Evolutionary conservation across 768 basidiomycete genomes (phyloP).

Genomic region (Lactarius vividus): DNA sequence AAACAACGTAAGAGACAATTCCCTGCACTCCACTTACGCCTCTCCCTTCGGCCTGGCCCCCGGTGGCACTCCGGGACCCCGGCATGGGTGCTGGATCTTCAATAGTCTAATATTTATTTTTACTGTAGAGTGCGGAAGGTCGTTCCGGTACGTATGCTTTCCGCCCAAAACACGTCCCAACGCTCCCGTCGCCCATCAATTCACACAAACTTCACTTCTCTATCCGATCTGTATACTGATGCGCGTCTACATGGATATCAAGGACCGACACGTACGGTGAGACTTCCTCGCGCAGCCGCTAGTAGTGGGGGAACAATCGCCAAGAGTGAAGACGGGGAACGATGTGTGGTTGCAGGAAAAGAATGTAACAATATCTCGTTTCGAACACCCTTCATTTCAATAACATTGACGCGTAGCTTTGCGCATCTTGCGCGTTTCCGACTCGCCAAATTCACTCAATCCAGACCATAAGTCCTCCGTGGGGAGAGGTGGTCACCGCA

Average conservation of each 20-base stretch:
- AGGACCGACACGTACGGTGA: conserved; percentile 52
- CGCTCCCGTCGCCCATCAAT: conserved; percentile 24
- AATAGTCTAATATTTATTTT: not conserved
- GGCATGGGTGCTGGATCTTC: not conserved
- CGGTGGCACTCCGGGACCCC: conserved; percentile 2
- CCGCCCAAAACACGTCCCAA: conserved; percentile 11
- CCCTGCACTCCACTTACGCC: not conserved
- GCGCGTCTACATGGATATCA: conserved; percentile 44
- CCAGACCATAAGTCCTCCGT: conserved; percentile 47
- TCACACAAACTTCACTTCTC: not conserved
- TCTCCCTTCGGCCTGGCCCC: not conserved
- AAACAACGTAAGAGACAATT: conserved; percentile 1
- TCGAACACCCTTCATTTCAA: not conserved
- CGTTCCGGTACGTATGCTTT: conserved; percentile 7
- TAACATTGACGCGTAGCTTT: conserved; percentile 28
- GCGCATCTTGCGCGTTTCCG: conserved; percentile 48
- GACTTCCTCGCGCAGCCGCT: conserved; percentile 56
- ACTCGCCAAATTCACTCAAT: conserved; percentile 40
- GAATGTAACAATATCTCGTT: conserved; percentile 49
- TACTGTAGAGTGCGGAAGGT: not conserved
- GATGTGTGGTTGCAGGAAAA: conserved; percentile 74
- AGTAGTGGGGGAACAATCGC: conserved; percentile 66
- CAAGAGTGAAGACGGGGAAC: conserved; percentile 59
- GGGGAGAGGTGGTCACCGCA: conserved; percentile 61
- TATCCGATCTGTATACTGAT: conserved; percentile 38